Evolutionary conservation across 768 basidiomycete genomes (phyloP), one percentile per base, ranked within the genome.

Genomic region (Phanerochaete sordida): DNA sequence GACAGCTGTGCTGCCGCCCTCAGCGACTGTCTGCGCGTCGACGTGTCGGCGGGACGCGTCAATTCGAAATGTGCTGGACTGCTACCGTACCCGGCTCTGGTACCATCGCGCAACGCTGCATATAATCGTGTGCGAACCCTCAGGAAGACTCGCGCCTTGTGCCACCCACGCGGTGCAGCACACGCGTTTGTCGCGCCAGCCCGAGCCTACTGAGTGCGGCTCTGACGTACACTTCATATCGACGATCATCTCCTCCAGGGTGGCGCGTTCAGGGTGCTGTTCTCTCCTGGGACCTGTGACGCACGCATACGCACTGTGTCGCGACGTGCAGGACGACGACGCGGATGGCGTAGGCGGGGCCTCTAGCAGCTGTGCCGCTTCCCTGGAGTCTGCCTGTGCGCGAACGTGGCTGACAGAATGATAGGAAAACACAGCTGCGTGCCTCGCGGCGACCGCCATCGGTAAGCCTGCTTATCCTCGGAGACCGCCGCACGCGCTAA

Each of bases 361-460:
- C 28, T 54, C 7, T 7, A 19, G 52, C 30, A 31, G 30, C 28
- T 33, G 28, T 37, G 52, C 30, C 52, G 30, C 16, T 23, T 39
- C 19, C 8, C 39, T 19, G 19, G 19, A 4, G 19, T 43, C 39
- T 48, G 24, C 23, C 19, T 46, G 44, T 24, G 27, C 24, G 5
- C 47, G 47, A 51, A 28, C 50, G 27, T 51, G 27, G 50, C 48
- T 57, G 45, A 61, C 48, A 21, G 30, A n/a, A 1, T 58, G 35
- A 26, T 61, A 89, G 87, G 88, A 89, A 75, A 88, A 84, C 64
- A 81, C 87, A 6, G 84, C 77, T 19, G 83, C 84, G 1, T 87
- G 83, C 70, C 80, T 90, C 27, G 88, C 88, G 7, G 79, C 87
- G 19, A 75, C 85, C 39, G 88, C 89, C 23, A 74, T 91, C 53